Base-by-base conservation (phyloP, 2,329 filamentous ascomycete species). In the Colletotrichum chrysophilum region DNA sequence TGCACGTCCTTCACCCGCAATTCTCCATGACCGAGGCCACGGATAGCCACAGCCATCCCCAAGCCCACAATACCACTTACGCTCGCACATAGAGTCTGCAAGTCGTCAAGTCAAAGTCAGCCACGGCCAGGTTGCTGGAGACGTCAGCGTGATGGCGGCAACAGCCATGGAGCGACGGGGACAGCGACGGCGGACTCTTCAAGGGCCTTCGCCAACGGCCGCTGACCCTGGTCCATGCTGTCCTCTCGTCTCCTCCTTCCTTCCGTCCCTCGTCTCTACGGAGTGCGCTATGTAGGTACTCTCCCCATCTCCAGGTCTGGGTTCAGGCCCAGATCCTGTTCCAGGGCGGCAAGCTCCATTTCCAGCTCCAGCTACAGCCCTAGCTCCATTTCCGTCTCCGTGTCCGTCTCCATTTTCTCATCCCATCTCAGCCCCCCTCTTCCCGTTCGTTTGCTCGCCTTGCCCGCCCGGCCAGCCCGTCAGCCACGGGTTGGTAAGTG, bases 381-480 rank as follows among this genome's bases (percentile, higher is more conserved):
- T 43, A 67, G 34, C 30, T 60, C 64, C 48, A 74, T 58, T 58
- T 74, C 70, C 61, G 64, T 34, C 58, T 64, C 67, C 62, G 66
- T 60, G 14, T 36, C 43, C 43, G 58, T 21, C 18, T 21, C 58
- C 48, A 71, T 38, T 24, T 24, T 56, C 65, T 32, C 48, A 14
- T 71, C 43, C 66, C 43, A 65, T 65, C 24, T 65, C 55, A 62
- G 55, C 68, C 55, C 66, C 52, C 32, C 16, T 61, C 24, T n/a
- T 55, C 61, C 36, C 30, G 48, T 55, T 70, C 67, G 64, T 67
- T 56, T 64, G 55, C 55, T 62, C 69, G 62, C 72, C 72, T 66
- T 75, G 72, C 38, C 72, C 69, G 55, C 21, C 62, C 69, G 69
- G 69, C n/a, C 55, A 56, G 73, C 38, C 73, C 69, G 69, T 58